Conservation (phyloP, 345 rosid species). For the Aquilaria malaccensis region DNA sequence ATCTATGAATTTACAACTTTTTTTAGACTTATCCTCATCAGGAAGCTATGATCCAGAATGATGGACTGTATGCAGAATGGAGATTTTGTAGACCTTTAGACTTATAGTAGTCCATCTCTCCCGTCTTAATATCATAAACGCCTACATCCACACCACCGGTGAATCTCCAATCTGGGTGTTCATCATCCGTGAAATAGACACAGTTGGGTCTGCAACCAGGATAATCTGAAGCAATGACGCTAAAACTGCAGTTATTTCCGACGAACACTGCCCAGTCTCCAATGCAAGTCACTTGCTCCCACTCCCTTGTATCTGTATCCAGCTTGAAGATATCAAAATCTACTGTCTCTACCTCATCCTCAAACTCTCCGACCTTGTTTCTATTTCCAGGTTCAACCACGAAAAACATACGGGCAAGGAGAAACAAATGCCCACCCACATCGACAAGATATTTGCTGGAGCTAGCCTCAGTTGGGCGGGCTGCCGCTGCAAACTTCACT, state of each 20-base stretch:
- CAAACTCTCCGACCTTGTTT: no score
- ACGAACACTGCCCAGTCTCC: not conserved
- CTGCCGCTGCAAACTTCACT: not conserved
- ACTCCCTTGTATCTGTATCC: not conserved
- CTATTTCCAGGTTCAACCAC: not conserved
- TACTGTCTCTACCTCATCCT: not conserved
- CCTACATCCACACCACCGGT: no score
- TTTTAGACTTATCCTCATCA: no score
- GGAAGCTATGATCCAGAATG: not conserved
- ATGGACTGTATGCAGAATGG: not conserved
- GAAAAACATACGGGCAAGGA: not conserved
- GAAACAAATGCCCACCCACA: not conserved
- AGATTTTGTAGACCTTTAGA: not conserved
- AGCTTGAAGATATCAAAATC: not conserved
- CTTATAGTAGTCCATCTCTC: no score
- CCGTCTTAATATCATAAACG: no score
- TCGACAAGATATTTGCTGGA: not conserved
- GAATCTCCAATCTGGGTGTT: no score
- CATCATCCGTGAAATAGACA: no score
- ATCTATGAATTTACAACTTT: no score
- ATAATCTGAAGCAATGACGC: not conserved
- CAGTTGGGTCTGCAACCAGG: no score
- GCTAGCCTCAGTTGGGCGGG: no score
- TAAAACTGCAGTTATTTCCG: not conserved
- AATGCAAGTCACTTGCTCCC: not conserved